phyloP scores from a whole-genome alignment of 1,139 yeast species.

The Debaryomyces coudertii region DNA sequence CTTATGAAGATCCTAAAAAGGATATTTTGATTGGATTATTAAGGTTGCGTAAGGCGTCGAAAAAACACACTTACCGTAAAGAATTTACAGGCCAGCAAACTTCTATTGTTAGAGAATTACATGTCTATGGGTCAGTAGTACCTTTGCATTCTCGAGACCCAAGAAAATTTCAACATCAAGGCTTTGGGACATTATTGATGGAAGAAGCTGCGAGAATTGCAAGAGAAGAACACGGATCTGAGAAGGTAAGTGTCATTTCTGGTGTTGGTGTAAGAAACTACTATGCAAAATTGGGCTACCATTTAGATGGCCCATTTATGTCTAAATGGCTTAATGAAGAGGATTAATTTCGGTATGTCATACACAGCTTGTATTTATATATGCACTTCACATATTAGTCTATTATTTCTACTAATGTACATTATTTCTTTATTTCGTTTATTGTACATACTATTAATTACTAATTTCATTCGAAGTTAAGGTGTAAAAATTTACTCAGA shows the following conservation, averaged over 20 bases:
- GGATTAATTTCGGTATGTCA: neutral
- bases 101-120: slow-evolving; percentile 92
- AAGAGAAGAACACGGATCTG: slow-evolving; percentile 90
- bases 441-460: slow-evolving; percentile 1
- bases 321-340: slow-evolving; percentile 53
- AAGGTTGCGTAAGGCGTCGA: slow-evolving; percentile 85
- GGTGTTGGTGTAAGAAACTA: slow-evolving; percentile 98
- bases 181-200: slow-evolving; percentile 95
- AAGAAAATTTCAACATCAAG: slow-evolving; percentile 97
- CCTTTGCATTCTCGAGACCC: slow-evolving; percentile 98
- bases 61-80: slow-evolving; percentile 86
- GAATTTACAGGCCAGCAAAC: slow-evolving; percentile 86
- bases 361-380: neutral
- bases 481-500: neutral
- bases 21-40: slow-evolving; percentile 92
- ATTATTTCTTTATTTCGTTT: neutral
- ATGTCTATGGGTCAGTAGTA: slow-evolving; percentile 96
- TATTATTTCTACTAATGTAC: neutral
- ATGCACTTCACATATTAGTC: neutral
- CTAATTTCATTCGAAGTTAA: neutral
- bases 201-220: slow-evolving; percentile 98
- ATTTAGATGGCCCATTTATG: slow-evolving; percentile 95
- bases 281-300: slow-evolving; percentile 88
- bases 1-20: slow-evolving; percentile 96
- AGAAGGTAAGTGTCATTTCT: slow-evolving; percentile 88